These are phyloP conservation scores for Solanum sparsipilum DNA, from an alignment of 257 asterid species.

Conservation along the genomic window DNA sequence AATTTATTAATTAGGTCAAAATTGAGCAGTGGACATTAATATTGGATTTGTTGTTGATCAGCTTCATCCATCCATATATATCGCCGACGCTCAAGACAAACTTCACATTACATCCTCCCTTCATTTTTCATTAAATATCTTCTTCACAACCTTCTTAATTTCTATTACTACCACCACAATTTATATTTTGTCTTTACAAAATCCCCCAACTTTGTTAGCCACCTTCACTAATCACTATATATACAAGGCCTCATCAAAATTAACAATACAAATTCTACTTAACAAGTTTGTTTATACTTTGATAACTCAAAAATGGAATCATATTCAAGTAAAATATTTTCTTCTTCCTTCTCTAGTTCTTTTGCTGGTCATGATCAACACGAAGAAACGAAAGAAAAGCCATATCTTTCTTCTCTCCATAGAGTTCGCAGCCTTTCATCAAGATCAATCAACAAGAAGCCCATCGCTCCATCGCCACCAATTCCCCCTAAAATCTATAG, in stretches of 20 bases:
- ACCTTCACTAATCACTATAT: background rate
- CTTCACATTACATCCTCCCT: background rate
- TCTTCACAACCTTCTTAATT: background rate
- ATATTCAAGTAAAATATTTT: background rate
- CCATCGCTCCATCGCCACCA: conserved; percentile 59
- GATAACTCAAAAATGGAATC: conserved; percentile 4
- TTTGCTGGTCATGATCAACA: background rate
- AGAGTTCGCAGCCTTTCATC: conserved; percentile 32
- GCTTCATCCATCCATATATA: background rate
- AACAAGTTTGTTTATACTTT: background rate
- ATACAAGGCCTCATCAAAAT: background rate
- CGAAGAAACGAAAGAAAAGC: conserved; percentile 6
- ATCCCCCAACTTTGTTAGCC: background rate
- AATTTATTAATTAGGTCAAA: background rate
- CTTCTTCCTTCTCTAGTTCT: conserved; percentile 9
- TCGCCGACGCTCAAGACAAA: background rate
- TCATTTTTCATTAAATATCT: background rate
- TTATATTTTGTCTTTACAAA: background rate
- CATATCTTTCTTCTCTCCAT: conserved; percentile 26
- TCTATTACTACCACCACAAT: background rate
- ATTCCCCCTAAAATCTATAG: conserved; percentile 53
- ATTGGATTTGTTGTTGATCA: background rate
- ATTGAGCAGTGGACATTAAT: background rate
- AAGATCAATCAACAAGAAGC: conserved; percentile 29
- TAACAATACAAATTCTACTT: background rate